Evolutionary conservation across 1,284 basidiomycete species (phyloP), one percentile per base, ranked within the genome.

Genomic region (Gymnopus androsaceus): DNA sequence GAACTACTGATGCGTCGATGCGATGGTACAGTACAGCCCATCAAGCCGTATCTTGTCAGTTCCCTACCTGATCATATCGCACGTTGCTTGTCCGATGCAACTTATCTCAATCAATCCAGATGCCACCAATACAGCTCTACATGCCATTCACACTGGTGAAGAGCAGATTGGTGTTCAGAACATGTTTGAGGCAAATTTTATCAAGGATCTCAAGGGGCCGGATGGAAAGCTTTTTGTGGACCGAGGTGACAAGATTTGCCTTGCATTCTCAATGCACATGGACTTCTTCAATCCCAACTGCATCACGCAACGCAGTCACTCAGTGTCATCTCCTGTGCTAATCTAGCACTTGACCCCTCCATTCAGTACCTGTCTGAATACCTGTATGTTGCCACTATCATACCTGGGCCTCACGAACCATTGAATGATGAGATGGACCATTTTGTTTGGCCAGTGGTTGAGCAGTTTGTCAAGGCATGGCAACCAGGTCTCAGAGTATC

Each of bases 301-400:
- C 7, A 41, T 12, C n/a, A 19, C 17, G 33, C 37, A 7, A 15
- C 21, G 6, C 15, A 50, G 8, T 56, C 54, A 6, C 12, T 56
- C 27, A 38, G 54, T 4, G 21, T 56, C 6, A 42, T 56, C 2
- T 50, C 47, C 21, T n/a, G 9, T 11, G 47, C 48, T 5, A 50
- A 34, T 30, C 48, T 56, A 3, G 31, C 7, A 2, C 40, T 56
- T 64, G 70, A n/a, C n/a, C n/a, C n/a, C n/a, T n/a, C n/a, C n/a
- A n/a, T n/a, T n/a, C n/a, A n/a, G n/a, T n/a, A n/a, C 59, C 60
- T 64, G 41, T 58, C 64, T 1, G 67, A 72, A 54, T 69, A 72
- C 54, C 60, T 72, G 51, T 71, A 62, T 55, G 59, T 72, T 9
- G 64, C 59, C 41, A n/a, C n/a, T n/a, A 60, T 72, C 38, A 67